Evolutionary conservation across 495 filamentous ascomycete species (phyloP).

Genomic region (Penicillium pancosmium): DNA sequence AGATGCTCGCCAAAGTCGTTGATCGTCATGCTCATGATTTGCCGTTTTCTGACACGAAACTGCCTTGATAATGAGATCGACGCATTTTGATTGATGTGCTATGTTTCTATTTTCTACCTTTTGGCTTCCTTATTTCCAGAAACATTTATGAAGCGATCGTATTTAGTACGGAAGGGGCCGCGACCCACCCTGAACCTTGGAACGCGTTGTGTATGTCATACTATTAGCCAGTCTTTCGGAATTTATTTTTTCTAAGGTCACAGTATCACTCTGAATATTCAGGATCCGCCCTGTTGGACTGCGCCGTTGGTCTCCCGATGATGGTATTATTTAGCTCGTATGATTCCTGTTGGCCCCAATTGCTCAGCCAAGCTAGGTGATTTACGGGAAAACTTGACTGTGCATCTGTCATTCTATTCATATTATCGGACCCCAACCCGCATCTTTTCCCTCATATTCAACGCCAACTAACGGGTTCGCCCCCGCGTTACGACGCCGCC

Average conservation of each 20-base stretch:
- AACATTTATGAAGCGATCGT: not conserved
- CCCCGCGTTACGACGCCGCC: not conserved
- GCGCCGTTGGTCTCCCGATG: not conserved
- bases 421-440: not conserved
- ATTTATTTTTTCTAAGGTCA: not conserved
- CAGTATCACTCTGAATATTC: not conserved
- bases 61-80: not conserved
- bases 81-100: not conserved
- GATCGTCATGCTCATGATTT: not conserved
- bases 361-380: not conserved
- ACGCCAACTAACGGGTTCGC: not conserved
- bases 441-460: not conserved
- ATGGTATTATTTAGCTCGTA: not conserved
- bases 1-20: not conserved
- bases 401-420: not conserved
- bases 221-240: not conserved
- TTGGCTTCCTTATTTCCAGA: not conserved
- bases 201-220: not conserved
- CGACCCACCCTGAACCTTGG: slow-evolving; percentile 2
- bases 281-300: not conserved
- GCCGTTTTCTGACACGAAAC: not conserved
- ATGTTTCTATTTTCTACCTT: not conserved
- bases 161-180: slow-evolving; percentile 1
- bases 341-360: not conserved
- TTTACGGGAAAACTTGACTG: not conserved